These are phyloP conservation scores for Adenanthera pavonina DNA, from an alignment of 306 rosid genomes.

Conservation along the genomic window DNA sequence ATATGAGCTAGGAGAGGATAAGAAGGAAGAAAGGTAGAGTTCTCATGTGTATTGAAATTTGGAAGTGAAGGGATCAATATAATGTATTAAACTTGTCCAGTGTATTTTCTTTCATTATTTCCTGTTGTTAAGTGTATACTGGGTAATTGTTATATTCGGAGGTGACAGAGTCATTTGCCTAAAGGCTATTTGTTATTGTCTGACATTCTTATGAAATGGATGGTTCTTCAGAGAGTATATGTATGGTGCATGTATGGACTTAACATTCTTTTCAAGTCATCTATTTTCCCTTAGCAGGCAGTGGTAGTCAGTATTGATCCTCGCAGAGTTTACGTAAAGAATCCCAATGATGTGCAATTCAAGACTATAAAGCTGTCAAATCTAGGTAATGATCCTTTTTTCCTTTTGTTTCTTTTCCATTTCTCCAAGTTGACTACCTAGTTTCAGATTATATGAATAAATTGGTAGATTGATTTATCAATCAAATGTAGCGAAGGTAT, in stretches of 20 bases:
- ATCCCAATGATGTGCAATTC: constrained; percentile 73
- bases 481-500: background rate
- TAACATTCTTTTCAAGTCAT: background rate
- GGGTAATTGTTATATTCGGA: background rate
- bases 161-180: constrained; percentile 17
- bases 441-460: constrained; percentile 1
- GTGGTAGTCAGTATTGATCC: constrained; percentile 98
- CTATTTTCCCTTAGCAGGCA: constrained; percentile 63
- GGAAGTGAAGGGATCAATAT: background rate
- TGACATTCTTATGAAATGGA: constrained; percentile 23
- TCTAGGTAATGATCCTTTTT: constrained; percentile 58
- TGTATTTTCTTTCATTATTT: constrained; percentile 7
- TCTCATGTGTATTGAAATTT: background rate
- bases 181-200: background rate
- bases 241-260: constrained; percentile 18
- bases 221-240: background rate
- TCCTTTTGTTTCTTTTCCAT: constrained; percentile 1
- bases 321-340: constrained; percentile 75
- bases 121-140: background rate
- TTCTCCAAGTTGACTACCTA: constrained; percentile 7
- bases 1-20: background rate
- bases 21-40: background rate
- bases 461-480: background rate
- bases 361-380: constrained; percentile 63
- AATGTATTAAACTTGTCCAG: background rate